Evolutionary conservation across 345 rosid genomes (phyloP).

Genomic region (Gossypium turneri): DNA sequence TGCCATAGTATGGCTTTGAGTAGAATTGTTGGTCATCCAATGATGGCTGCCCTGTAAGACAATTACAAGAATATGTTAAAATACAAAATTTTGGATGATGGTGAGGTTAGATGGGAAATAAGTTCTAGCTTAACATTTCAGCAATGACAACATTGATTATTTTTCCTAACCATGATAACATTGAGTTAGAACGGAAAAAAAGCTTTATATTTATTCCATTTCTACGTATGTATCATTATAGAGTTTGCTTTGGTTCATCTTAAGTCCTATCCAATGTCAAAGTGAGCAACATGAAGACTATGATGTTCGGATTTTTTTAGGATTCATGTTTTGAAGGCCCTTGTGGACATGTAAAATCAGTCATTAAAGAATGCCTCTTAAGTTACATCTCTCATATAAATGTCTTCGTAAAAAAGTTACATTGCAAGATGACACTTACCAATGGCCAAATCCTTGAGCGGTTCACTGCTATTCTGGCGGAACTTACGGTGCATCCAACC

Average conservation of each 20-base stretch:
- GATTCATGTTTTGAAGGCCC: background rate
- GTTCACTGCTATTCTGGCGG: conserved; percentile 55
- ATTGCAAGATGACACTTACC: conserved; percentile 37
- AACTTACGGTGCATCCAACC: conserved; percentile 90
- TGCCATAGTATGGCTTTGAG: conserved; percentile 39
- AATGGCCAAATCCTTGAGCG: conserved; percentile 48
- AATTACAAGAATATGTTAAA: conserved; percentile 37
- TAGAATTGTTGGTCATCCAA: conserved; percentile 50
- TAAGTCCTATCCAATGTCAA: background rate
- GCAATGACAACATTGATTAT: background rate
- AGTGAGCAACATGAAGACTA: background rate
- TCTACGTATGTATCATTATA: background rate
- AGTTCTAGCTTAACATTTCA: background rate
- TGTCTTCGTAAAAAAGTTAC: background rate
- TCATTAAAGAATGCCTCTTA: background rate
- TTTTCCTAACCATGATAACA: background rate
- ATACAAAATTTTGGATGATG: background rate
- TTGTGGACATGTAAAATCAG: background rate
- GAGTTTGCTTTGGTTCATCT: background rate
- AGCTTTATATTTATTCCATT: background rate
- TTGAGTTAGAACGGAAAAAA: background rate
- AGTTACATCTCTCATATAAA: background rate
- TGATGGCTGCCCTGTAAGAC: conserved; percentile 57
- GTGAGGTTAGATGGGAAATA: background rate
- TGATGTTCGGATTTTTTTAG: background rate